These are phyloP conservation scores for Ochetophila trinervis DNA, from an alignment of 306 rosid species.

Conservation along the genomic window DNA sequence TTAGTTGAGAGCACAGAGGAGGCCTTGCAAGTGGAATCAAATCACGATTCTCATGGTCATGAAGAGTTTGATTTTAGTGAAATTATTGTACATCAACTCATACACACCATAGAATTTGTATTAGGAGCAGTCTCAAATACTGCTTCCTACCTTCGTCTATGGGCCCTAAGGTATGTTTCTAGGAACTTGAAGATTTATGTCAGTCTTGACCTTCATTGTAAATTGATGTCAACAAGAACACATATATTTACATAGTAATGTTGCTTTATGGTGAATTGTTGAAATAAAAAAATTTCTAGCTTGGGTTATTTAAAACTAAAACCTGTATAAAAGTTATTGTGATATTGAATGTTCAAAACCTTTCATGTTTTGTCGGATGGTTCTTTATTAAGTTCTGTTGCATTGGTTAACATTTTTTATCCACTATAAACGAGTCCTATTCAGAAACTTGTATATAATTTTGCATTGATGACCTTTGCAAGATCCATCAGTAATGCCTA, in stretches of 20 bases:
- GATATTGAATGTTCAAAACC: background rate
- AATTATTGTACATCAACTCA: conserved; percentile 90
- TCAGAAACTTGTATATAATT: no score
- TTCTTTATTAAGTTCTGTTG: background rate
- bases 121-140: conserved; percentile 96
- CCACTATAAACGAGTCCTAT: background rate
- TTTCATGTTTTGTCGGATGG: background rate
- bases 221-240: background rate
- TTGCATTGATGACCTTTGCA: background rate
- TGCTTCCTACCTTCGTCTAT: conserved; percentile 95
- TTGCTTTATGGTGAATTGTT: background rate
- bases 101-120: conserved; percentile 94
- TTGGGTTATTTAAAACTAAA: background rate
- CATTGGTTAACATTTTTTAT: background rate
- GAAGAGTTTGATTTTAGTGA: conserved; percentile 89
- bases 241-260: background rate
- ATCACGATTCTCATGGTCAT: conserved; percentile 46
- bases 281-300: background rate
- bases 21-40: conserved; percentile 51
- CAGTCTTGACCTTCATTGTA: background rate
- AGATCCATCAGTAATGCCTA: background rate
- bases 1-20: conserved; percentile 52
- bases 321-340: background rate
- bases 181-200: background rate
- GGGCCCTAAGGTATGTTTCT: conserved; percentile 84